Conservation (phyloP, 805 yeast genomes). For the Lachancea lanzarotensis region DNA sequence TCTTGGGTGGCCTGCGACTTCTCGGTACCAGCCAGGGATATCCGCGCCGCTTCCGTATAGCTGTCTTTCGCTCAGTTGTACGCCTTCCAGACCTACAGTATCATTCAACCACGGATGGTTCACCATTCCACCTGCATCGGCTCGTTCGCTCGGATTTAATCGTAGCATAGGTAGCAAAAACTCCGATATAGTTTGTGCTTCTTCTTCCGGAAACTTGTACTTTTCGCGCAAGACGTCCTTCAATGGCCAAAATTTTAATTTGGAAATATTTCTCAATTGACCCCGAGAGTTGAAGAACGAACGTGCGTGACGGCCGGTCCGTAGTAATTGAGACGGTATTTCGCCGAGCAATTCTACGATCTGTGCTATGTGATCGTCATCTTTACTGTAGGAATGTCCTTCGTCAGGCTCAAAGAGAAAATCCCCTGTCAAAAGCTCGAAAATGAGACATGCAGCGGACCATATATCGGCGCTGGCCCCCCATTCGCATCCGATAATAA, state of each 20-base stretch:
- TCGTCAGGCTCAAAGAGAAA: slow-evolving; percentile 83
- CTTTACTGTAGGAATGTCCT: slow-evolving; percentile 71
- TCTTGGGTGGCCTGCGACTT: slow-evolving; percentile 41
- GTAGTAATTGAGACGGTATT: slow-evolving; percentile 52
- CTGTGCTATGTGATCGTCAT: slow-evolving; percentile 95
- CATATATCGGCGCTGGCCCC: slow-evolving; percentile 93
- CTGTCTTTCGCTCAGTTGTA: slow-evolving; percentile 57
- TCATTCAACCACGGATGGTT: slow-evolving; percentile 80
- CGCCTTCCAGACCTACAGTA: slow-evolving; percentile 67
- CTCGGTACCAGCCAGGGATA: slow-evolving; percentile 85
- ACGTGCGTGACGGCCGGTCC: slow-evolving; percentile 54
- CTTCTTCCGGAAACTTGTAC: slow-evolving; percentile 62
- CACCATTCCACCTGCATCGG: slow-evolving; percentile 94
- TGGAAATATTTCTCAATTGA: slow-evolving; percentile 68
- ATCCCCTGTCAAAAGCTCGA: slow-evolving; percentile 91
- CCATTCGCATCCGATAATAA: slow-evolving; percentile 75
- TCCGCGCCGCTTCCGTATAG: slow-evolving; percentile 79
- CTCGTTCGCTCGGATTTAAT: slow-evolving; percentile 71
- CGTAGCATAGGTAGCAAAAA: slow-evolving; percentile 79
- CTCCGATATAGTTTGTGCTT: slow-evolving; percentile 66
- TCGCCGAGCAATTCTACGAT: slow-evolving; percentile 77
- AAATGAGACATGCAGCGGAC: slow-evolving; percentile 89
- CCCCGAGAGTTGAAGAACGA: slow-evolving; percentile 63
- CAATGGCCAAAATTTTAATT: slow-evolving; percentile 85
- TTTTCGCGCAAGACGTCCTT: slow-evolving; percentile 77